Evolutionary conservation across 495 filamentous ascomycete species (phyloP).

Genomic region (Lineolata rhizophorae): DNA sequence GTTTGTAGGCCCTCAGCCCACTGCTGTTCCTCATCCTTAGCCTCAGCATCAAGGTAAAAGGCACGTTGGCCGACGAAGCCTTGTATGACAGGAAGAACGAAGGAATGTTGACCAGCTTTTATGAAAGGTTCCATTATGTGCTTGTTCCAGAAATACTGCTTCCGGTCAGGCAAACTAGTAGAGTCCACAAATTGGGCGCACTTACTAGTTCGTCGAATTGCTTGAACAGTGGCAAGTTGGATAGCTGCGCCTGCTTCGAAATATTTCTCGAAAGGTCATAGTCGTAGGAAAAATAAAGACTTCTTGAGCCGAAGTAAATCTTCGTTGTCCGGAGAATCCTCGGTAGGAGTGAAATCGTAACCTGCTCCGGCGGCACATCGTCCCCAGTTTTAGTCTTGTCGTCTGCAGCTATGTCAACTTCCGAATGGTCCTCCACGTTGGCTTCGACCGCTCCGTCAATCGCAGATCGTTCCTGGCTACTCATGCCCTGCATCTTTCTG

Average conservation of each 20-base stretch:
- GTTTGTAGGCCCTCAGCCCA: too few relatives aligned
- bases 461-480: constrained; percentile 11
- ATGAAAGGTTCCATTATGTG: constrained; percentile 55
- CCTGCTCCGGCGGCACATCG: too few relatives aligned
- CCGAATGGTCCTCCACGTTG: too few relatives aligned
- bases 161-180: neutral
- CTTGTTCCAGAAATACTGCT: constrained; percentile 76
- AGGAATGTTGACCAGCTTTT: constrained; percentile 35
- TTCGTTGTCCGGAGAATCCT: constrained; percentile 67
- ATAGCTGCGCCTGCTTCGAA: constrained; percentile 21
- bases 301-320: constrained; percentile 51
- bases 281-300: constrained; percentile 88
- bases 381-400: too few relatives aligned
- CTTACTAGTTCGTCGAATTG: constrained; percentile 51
- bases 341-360: constrained; percentile 38
- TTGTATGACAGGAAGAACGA: constrained; percentile 72
- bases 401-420: too few relatives aligned
- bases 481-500: constrained; percentile 34
- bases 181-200: constrained; percentile 8
- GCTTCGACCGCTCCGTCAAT: constrained; percentile 4
- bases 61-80: constrained; percentile 80
- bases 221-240: constrained; percentile 38
- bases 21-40: constrained; percentile 1
- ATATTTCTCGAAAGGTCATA: constrained; percentile 60
- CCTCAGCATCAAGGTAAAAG: constrained; percentile 37